These are phyloP conservation scores for Bipolaris oryzae DNA, from an alignment of 2,329 filamentous ascomycete genomes.

Conservation along the genomic window DNA sequence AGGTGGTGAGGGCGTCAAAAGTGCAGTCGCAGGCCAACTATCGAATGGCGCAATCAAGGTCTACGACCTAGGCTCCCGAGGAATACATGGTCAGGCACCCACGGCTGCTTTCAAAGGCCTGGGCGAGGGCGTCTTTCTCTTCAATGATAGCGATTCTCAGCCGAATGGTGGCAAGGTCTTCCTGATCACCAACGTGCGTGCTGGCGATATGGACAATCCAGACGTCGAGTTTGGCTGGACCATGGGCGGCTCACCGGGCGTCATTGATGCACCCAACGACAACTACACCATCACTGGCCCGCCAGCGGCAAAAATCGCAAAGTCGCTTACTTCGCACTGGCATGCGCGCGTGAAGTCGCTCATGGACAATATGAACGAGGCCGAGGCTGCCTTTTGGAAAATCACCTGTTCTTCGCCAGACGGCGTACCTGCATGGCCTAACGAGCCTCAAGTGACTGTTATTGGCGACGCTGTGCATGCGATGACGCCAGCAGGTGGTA, in stretches of 20 bases:
- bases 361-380: conserved; percentile 63
- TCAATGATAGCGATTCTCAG: conserved; percentile 56
- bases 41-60: conserved; percentile 64
- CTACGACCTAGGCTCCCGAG: conserved; percentile 67
- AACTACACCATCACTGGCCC: conserved; percentile 64
- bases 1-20: conserved; percentile 68
- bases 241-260: conserved; percentile 63
- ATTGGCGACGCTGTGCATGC: conserved; percentile 55
- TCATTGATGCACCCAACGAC: conserved; percentile 64
- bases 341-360: conserved; percentile 61
- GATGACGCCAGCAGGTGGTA: conserved; percentile 55
- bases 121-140: conserved; percentile 67
- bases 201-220: conserved; percentile 65
- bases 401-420: conserved; percentile 67
- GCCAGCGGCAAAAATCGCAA: conserved; percentile 64
- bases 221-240: conserved; percentile 68
- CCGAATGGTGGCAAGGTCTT: conserved; percentile 56
- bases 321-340: conserved; percentile 61
- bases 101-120: conserved; percentile 65
- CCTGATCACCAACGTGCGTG: conserved; percentile 68
- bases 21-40: conserved; percentile 64
- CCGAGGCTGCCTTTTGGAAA: conserved; percentile 69
- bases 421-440: conserved; percentile 66
- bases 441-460: conserved; percentile 58
- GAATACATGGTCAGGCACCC: conserved; percentile 70